Evolutionary conservation across 345 rosid species (phyloP).

Genomic region (Rhodamnia rubescens): DNA sequence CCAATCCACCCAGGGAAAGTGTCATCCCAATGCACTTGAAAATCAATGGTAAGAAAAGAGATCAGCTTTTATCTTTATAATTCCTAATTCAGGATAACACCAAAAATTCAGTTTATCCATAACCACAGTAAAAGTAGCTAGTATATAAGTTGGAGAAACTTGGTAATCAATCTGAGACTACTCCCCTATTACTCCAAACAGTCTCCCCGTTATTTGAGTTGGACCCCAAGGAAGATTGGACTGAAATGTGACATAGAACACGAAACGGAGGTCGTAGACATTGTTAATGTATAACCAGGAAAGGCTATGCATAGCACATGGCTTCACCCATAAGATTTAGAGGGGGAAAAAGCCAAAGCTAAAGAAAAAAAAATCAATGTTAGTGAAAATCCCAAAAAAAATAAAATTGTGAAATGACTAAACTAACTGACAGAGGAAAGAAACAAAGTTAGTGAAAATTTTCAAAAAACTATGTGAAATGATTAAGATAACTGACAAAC

Average conservation of each 20-base stretch:
- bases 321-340: neutral
- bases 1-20: neutral
- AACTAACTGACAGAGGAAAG: neutral
- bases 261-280: neutral
- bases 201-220: neutral
- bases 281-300: neutral
- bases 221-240: neutral
- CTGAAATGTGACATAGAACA: neutral
- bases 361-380: neutral
- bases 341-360: conserved; percentile 10
- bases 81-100: neutral
- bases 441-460: neutral
- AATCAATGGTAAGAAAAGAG: neutral
- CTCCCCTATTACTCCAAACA: neutral
- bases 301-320: neutral
- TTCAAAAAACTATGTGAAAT: neutral
- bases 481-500: conserved; percentile 16
- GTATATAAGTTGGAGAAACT: neutral
- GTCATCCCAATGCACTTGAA: neutral
- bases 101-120: neutral
- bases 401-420: neutral
- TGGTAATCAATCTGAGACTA: neutral
- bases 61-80: neutral
- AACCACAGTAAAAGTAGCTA: neutral
- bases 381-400: neutral